Conservation (phyloP, 495 filamentous ascomycete species). For the Amphirosellinia nigrospora region DNA sequence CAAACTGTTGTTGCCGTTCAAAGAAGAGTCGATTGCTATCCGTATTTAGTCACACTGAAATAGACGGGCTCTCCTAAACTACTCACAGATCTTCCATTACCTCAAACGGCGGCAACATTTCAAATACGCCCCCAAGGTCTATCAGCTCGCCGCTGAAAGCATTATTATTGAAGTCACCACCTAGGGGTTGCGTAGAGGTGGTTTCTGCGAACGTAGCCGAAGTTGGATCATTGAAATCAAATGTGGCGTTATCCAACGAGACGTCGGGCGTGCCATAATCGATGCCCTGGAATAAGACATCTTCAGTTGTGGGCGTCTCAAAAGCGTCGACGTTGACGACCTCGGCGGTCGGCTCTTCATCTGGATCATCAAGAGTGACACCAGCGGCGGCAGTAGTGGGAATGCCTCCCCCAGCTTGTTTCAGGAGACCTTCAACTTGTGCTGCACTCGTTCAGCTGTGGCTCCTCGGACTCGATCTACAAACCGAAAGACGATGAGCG, state of each 20-base stretch:
- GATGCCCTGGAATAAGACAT: conserved; percentile 30
- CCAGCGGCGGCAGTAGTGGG: not conserved
- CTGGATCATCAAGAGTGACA: not conserved
- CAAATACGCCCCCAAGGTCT: conserved; percentile 47
- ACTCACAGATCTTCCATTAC: conserved; percentile 57
- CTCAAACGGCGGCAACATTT: conserved; percentile 51
- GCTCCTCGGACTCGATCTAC: not conserved
- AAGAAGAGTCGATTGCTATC: conserved; percentile 52
- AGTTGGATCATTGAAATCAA: conserved; percentile 26
- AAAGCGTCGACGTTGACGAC: conserved; percentile 10
- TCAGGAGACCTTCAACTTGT: conserved; percentile 55
- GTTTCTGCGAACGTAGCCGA: conserved; percentile 21
- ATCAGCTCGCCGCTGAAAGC: conserved; percentile 40
- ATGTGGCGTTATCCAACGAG: conserved; percentile 24
- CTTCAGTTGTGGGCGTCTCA: conserved; percentile 26
- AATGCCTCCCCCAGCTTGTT: conserved; percentile 38
- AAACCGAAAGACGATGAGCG: not conserved
- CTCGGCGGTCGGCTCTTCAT: conserved; percentile 7
- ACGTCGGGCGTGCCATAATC: conserved; percentile 29
- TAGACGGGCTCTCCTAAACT: not conserved
- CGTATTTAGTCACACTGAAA: conserved; percentile 3
- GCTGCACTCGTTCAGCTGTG: conserved; percentile 38
- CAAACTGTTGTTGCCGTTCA: conserved; percentile 38
- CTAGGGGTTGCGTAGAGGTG: not conserved
- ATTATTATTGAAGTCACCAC: conserved; percentile 18